Base-by-base conservation (phyloP, 1,139 yeast species). In the Candida anutae region DNA sequence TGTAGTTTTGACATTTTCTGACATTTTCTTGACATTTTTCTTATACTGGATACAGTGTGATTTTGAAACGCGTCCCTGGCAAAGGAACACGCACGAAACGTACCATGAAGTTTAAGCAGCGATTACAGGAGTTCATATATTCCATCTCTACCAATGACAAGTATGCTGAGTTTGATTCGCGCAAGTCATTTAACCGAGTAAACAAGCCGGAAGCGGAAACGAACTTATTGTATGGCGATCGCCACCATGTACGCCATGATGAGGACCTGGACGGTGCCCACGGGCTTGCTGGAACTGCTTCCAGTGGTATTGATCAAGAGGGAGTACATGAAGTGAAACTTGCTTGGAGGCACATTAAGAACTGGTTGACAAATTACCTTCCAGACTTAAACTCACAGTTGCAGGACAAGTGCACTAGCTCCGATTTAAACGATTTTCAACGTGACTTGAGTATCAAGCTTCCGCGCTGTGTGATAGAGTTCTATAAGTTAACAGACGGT, bases 271-370 rank as follows among this genome's bases (percentile, higher is more conserved):
- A 35, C 2, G 30, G 27, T 11, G 32, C 25, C 19, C 29, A 32
- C 22, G n/a, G n/a, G n/a, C n/a, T n/a, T n/a, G n/a, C n/a, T n/a
- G n/a, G n/a, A n/a, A n/a, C n/a, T n/a, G 21, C 23, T 21, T 42
- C 28, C 36, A 33, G 36, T 8, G 11, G 13, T 13, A 9, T 21
- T 6, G 13, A 12, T 12, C 6, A 6, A 8, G 74, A 67, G 24
- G 85, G 85, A 6, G 76, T 76, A 8, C 74, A 77, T 37, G 84
- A 77, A 42, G 67, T 69, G 2, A 56, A 71, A 21, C 56, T 76
- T 23, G 83, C 84, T 0, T 78, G 87, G 87, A 63, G 80, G 42
- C 81, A 75, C 40, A 74, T 78, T 28, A 76, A 74, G 37, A 58
- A 66, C 21, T 77, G 84, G 83, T 53, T 77, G 5, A 46, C 55